Percentiles rank a stretch among this genome's conserved stretches.
These are phyloP conservation scores for Scutellaria baicalensis DNA, from an alignment of 257 asterid genomes.

Conservation along the genomic window DNA sequence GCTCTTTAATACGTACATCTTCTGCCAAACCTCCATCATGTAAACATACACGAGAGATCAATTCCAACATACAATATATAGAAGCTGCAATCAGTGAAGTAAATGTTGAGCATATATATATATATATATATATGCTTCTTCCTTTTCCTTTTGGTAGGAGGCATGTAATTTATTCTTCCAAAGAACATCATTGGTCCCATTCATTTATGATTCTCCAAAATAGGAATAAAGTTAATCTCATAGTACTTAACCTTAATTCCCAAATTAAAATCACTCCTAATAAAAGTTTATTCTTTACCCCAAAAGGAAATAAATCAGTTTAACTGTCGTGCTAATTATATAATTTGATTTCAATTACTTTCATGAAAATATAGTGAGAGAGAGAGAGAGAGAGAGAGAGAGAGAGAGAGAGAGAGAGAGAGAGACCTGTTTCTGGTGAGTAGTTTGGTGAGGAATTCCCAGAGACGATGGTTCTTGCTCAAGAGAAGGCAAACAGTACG, in stretches of 20 bases:
- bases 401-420: background rate
- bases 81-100: too few species aligned
- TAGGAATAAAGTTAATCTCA: background rate
- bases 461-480: constrained; percentile 80
- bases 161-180: too few species aligned
- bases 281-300: background rate
- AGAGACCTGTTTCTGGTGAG: constrained; percentile 74
- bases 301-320: background rate
- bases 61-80: too few species aligned
- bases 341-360: too few species aligned
- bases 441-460: constrained; percentile 83
- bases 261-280: background rate
- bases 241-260: background rate
- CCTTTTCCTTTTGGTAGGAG: background rate
- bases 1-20: too few species aligned
- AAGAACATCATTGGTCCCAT: background rate
- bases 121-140: too few species aligned
- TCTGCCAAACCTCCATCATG: too few species aligned
- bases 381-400: too few species aligned
- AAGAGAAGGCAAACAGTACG: constrained; percentile 74
- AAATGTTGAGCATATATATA: too few species aligned
- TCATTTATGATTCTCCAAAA: background rate
- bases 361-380: too few species aligned
- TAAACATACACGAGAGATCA: too few species aligned
- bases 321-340: too few species aligned